Evolutionary conservation across 768 basidiomycete species (phyloP).

Genomic region (Lentinula aciculospora): DNA sequence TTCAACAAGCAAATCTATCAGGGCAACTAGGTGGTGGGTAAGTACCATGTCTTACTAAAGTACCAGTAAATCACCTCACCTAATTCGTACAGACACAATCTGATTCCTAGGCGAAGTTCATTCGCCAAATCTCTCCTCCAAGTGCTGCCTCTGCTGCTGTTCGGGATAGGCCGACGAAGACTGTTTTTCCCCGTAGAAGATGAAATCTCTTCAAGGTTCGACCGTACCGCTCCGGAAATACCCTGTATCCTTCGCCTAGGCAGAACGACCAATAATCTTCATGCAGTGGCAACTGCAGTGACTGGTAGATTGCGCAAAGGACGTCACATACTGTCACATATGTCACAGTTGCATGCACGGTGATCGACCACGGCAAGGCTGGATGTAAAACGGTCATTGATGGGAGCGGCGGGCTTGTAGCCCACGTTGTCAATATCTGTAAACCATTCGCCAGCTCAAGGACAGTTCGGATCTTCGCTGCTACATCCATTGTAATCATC

Average conservation of each 20-base stretch:
- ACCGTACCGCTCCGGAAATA: background rate
- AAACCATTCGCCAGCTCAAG: background rate
- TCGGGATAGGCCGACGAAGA: background rate
- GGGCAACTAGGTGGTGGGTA: background rate
- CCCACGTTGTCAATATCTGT: background rate
- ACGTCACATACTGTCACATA: slow-evolving; percentile 2
- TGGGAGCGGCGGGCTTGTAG: background rate
- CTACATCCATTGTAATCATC: background rate
- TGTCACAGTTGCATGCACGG: background rate
- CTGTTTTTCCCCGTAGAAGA: background rate
- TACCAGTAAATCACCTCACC: background rate
- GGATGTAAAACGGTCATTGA: background rate
- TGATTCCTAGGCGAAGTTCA: background rate
- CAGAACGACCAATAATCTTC: background rate
- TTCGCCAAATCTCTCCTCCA: background rate
- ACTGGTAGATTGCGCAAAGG: background rate
- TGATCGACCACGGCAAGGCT: background rate
- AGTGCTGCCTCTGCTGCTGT: background rate
- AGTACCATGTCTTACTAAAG: background rate
- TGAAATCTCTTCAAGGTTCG: background rate
- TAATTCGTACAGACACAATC: background rate
- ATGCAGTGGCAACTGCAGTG: background rate
- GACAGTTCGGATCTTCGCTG: background rate
- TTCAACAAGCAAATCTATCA: background rate
- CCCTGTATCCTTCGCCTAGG: background rate